phyloP scores from a whole-genome alignment of 2,329 filamentous ascomycete genomes.

The Teratosphaeriaceae sp. region DNA sequence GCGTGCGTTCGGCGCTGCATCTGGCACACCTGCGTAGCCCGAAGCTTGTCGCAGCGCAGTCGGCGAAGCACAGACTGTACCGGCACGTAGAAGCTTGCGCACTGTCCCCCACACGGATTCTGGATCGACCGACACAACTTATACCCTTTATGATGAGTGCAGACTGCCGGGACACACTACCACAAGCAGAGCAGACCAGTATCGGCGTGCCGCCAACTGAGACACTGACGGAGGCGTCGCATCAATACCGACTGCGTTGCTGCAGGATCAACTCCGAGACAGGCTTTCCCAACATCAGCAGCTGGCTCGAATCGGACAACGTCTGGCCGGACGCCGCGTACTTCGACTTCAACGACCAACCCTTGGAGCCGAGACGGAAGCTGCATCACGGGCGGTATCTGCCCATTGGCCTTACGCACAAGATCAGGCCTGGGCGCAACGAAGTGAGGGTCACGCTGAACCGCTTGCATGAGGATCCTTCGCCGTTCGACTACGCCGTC shows the following conservation, averaged over 20 bases:
- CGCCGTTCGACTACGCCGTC: constrained; percentile 48
- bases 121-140: constrained; percentile 30
- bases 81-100: constrained; percentile 51
- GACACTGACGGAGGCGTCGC: constrained; percentile 44
- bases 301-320: constrained; percentile 60
- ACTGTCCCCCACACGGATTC: constrained; percentile 38
- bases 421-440: constrained; percentile 57
- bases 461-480: constrained; percentile 30
- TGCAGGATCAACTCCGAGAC: constrained; percentile 38
- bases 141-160: constrained; percentile 44
- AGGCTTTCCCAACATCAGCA: constrained; percentile 34
- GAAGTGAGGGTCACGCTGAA: constrained; percentile 48
- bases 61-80: constrained; percentile 43
- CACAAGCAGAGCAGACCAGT: not conserved
- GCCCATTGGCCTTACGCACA: constrained; percentile 63
- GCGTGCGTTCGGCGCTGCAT: constrained; percentile 47
- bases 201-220: constrained; percentile 25
- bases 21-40: constrained; percentile 53
- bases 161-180: constrained; percentile 10
- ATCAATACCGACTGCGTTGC: constrained; percentile 64
- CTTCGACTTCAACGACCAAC: constrained; percentile 57
- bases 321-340: constrained; percentile 67
- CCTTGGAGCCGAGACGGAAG: constrained; percentile 56
- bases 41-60: constrained; percentile 24
- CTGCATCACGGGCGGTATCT: constrained; percentile 68